phyloP scores from a whole-genome alignment of 2,329 filamentous ascomycete species.

The Chaetomiaceae sp. region DNA sequence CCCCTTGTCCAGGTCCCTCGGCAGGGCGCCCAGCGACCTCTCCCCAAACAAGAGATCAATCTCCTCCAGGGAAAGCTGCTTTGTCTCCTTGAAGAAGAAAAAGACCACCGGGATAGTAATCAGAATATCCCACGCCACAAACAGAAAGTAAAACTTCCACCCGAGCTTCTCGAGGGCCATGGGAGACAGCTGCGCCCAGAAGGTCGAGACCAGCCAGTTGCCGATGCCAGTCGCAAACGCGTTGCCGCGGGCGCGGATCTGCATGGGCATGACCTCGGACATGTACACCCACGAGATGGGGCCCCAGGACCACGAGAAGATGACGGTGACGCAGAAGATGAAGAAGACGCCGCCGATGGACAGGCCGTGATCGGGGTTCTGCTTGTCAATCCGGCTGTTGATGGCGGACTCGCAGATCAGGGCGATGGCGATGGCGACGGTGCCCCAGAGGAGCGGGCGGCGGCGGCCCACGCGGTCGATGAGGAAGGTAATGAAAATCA shows the following conservation, averaged over 20 bases:
- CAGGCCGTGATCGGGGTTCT: constrained; percentile 39
- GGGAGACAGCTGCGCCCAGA: constrained; percentile 56
- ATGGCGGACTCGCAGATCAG: constrained; percentile 57
- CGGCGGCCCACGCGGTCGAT: constrained; percentile 50
- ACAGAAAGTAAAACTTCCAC: constrained; percentile 54
- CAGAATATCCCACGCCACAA: constrained; percentile 42
- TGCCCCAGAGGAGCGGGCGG: constrained; percentile 50
- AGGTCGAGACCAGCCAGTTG: constrained; percentile 54
- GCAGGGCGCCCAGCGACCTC: constrained; percentile 12
- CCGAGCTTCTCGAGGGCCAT: constrained; percentile 43
- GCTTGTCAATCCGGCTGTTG: constrained; percentile 44
- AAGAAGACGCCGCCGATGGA: constrained; percentile 62
- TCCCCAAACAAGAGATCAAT: constrained; percentile 54
- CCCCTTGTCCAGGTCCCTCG: constrained; percentile 11
- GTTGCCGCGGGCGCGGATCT: constrained; percentile 56
- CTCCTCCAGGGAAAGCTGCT: constrained; percentile 47
- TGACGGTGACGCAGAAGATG: constrained; percentile 57
- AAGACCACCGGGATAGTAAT: constrained; percentile 40
- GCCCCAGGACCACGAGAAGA: constrained; percentile 57
- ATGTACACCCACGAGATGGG: constrained; percentile 62
- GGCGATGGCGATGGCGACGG: constrained; percentile 50
- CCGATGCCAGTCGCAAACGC: constrained; percentile 55
- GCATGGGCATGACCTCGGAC: constrained; percentile 62
- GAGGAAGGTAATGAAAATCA: constrained; percentile 56
- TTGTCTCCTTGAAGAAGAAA: constrained; percentile 51